Evolutionary conservation across 1,284 basidiomycete genomes (phyloP), one percentile per base, ranked within the genome.

Genomic region (Boletellus deceptivus): DNA sequence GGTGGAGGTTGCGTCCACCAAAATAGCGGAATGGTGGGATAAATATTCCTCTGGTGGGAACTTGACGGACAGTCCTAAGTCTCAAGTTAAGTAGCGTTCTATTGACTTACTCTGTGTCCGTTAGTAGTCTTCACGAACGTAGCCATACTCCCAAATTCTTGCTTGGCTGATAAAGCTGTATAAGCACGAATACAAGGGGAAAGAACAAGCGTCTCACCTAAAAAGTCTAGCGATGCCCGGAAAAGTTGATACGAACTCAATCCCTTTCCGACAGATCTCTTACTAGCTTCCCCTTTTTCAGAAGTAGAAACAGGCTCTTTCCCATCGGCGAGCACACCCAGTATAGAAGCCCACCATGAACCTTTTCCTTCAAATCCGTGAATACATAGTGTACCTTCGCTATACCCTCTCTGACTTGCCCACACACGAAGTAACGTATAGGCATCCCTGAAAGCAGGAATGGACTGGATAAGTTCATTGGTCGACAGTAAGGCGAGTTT

Each of bases 171-270:
- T 24, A 38, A 41, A 39, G 42, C 22, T 9, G 44, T 53, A 37
- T 61, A 9, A 64, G 46, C 42, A 48, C 18, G 8, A 1, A 35
- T n/a, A 34, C 33, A 43, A 9, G 13, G 48, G 6, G 17, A 27
- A 39, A 40, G 9, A 29, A 25, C 45, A 40, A 44, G 7, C 27
- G 20, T 10, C 82, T 55, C 59, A 90, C 88, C 77, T 25, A 94
- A 67, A 63, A 91, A 86, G 62, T 92, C 89, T 54, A 95, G 66
- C 3, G 83, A 83, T 43, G 87, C 90, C 54, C 87, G 82, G 70
- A 94, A 93, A 31, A 93, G 72, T 65, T 94, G 93, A 68, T 93
- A 94, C 33, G 89, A 91, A 58, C 89, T 93, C 60, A 93, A 68
- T 1, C 89, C 88, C 50, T 78, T 80, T 16, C 86, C 86, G 2